Conservation (phyloP, 2,329 filamentous ascomycete species). For the Xylariaceae sp. region DNA sequence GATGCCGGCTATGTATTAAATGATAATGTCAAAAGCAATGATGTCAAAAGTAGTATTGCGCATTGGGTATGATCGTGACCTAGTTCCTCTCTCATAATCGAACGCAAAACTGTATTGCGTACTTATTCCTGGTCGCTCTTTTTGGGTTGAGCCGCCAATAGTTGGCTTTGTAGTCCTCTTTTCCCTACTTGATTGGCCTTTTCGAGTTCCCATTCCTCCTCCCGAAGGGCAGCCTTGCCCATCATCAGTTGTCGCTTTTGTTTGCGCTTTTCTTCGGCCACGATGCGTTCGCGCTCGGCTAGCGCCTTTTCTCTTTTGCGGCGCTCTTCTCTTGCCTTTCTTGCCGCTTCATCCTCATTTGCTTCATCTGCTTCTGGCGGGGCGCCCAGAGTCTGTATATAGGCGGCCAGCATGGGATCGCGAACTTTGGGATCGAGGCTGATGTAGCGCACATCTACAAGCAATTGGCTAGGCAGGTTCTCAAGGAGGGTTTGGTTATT, state of each 20-base stretch:
- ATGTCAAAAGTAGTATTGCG: constrained; percentile 3
- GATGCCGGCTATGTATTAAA: background rate
- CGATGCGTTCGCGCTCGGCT: constrained; percentile 57
- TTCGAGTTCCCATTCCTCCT: constrained; percentile 65
- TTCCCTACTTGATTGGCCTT: constrained; percentile 66
- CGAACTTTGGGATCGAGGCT: constrained; percentile 58
- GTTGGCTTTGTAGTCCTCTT: constrained; percentile 59
- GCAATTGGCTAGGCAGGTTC: constrained; percentile 57
- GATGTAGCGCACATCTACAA: constrained; percentile 66
- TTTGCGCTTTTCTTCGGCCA: constrained; percentile 59
- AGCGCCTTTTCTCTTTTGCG: constrained; percentile 62
- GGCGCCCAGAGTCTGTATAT: constrained; percentile 59
- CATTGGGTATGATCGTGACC: constrained; percentile 5
- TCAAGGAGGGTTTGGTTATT: constrained; percentile 55
- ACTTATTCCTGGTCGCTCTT: constrained; percentile 6
- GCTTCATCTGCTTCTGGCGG: constrained; percentile 45
- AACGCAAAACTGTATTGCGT: background rate
- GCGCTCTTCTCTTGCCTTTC: constrained; percentile 48
- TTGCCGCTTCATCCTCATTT: constrained; percentile 50
- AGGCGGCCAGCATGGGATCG: constrained; percentile 62
- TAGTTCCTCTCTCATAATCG: background rate
- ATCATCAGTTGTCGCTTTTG: constrained; percentile 56
- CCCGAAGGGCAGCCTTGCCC: constrained; percentile 57
- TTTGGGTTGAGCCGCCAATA: constrained; percentile 37
- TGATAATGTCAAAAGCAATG: background rate